A percentile compares a stretch with the other conserved stretches of the same genome.
Evolutionary conservation across 305 asterid genomes (phyloP).

Genomic region (Fraxinus platypoda): DNA sequence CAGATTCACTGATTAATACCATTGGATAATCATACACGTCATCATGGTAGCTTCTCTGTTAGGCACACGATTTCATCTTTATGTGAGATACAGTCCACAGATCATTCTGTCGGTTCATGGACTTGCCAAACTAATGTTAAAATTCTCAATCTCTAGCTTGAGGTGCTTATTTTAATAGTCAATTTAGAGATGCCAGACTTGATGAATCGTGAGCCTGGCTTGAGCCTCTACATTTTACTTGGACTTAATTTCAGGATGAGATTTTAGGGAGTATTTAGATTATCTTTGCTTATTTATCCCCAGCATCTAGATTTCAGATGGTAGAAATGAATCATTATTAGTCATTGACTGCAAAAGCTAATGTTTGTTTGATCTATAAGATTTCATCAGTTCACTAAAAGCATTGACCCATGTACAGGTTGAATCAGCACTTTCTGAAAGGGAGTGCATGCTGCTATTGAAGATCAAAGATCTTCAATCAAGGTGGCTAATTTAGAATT

Average conservation of each 20-base stretch:
- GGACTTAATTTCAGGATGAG: not conserved
- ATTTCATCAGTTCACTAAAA: constrained; percentile 17
- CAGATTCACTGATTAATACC: not conserved
- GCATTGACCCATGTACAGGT: constrained; percentile 41
- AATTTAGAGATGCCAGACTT: not conserved
- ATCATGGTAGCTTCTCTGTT: not conserved
- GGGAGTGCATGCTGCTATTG: constrained; percentile 79
- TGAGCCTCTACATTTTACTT: not conserved
- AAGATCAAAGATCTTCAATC: constrained; percentile 91
- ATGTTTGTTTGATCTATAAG: constrained; percentile 6
- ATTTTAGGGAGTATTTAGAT: not conserved
- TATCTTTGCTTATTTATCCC: not conserved
- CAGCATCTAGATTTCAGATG: not conserved
- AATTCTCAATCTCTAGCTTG: not conserved
- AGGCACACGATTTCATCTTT: not conserved
- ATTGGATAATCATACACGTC: not conserved
- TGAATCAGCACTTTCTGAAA: constrained; percentile 66
- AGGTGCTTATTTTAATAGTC: not conserved
- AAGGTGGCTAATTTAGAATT: constrained; percentile 43
- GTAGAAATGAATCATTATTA: not conserved
- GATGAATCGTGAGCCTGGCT: constrained; percentile 1
- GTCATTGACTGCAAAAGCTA: constrained; percentile 5
- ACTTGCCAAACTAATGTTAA: not conserved
- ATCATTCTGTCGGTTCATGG: not conserved
- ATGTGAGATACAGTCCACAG: not conserved